These are phyloP conservation scores for Venturia asperata DNA, from an alignment of 2,329 filamentous ascomycete genomes.

Conservation along the genomic window DNA sequence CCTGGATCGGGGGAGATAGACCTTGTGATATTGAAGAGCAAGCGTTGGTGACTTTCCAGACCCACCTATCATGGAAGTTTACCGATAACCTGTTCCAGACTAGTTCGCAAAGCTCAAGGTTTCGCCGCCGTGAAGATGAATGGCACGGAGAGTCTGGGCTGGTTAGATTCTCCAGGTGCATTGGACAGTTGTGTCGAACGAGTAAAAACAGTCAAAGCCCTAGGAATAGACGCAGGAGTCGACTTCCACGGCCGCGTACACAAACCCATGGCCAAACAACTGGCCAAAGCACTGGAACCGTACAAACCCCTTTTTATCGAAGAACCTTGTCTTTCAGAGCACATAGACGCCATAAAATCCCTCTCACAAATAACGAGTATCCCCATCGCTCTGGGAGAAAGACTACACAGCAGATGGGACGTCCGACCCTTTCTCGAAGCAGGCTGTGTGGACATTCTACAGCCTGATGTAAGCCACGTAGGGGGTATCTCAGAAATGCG, in stretches of 20 bases:
- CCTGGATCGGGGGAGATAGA: neutral
- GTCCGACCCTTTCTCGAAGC: slow-evolving; percentile 62
- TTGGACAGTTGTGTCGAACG: slow-evolving; percentile 49
- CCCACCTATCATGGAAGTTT: neutral
- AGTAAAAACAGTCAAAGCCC: slow-evolving; percentile 58
- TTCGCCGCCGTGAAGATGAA: neutral
- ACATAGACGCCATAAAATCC: slow-evolving; percentile 58
- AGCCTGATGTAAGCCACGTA: slow-evolving; percentile 65
- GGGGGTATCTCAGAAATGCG: slow-evolving; percentile 67
- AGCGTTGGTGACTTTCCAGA: neutral
- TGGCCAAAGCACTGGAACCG: slow-evolving; percentile 60
- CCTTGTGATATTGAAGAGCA: neutral
- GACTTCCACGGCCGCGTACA: slow-evolving; percentile 75
- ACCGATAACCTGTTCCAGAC: neutral
- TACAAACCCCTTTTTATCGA: slow-evolving; percentile 69
- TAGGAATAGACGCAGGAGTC: slow-evolving; percentile 65
- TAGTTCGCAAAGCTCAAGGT: neutral
- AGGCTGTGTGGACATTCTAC: slow-evolving; percentile 51
- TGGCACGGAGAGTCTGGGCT: neutral
- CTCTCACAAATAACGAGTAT: slow-evolving; percentile 50
- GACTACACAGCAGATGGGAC: slow-evolving; percentile 67
- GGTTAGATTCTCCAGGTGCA: neutral
- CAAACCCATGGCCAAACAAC: slow-evolving; percentile 74
- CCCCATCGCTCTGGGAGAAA: slow-evolving; percentile 66
- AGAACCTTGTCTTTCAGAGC: slow-evolving; percentile 64